Conservation (phyloP, 805 yeast genomes). For the Aciculoconidium aculeatum region DNA sequence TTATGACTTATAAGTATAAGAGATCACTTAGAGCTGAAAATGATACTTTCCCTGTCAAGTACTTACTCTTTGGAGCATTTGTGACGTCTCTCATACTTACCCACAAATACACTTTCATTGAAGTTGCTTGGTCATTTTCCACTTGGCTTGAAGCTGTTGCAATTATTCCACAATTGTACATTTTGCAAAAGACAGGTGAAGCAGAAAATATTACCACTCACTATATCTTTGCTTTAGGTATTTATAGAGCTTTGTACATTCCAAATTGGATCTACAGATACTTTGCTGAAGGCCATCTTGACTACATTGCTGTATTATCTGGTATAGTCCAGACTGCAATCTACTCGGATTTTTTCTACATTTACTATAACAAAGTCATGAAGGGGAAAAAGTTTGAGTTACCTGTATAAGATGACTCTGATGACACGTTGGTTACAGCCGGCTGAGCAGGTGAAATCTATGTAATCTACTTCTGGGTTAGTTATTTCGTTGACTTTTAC, state of each 20-base stretch:
- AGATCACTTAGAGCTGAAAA: slow-evolving; percentile 56
- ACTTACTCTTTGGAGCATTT: slow-evolving; percentile 58
- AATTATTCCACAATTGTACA: slow-evolving; percentile 85
- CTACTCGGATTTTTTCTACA: slow-evolving; percentile 93
- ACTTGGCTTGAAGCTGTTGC: slow-evolving; percentile 92
- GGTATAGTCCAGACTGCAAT: slow-evolving; percentile 82
- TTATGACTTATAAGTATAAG: slow-evolving; percentile 60
- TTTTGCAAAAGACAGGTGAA: slow-evolving; percentile 84
- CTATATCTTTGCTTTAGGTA: slow-evolving; percentile 89
- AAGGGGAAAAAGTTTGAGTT: slow-evolving; percentile 72
- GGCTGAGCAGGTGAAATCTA: background rate
- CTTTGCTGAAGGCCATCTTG: slow-evolving; percentile 55
- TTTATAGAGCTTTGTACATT: slow-evolving; percentile 82
- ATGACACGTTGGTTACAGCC: background rate
- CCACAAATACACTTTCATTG: slow-evolving; percentile 54
- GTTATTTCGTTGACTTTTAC: too few species aligned
- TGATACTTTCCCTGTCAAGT: slow-evolving; percentile 67
- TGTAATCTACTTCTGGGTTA: too few species aligned
- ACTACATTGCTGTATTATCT: slow-evolving; percentile 65
- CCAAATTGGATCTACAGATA: slow-evolving; percentile 95
- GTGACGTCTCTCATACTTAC: slow-evolving; percentile 57
- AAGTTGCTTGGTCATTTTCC: slow-evolving; percentile 80
- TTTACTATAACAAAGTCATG: slow-evolving; percentile 75
- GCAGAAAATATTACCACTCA: slow-evolving; percentile 85
- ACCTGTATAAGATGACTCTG: slow-evolving; percentile 38